Evolutionary conservation across 768 basidiomycete species (phyloP).

Genomic region (Suillus cothurnatus): DNA sequence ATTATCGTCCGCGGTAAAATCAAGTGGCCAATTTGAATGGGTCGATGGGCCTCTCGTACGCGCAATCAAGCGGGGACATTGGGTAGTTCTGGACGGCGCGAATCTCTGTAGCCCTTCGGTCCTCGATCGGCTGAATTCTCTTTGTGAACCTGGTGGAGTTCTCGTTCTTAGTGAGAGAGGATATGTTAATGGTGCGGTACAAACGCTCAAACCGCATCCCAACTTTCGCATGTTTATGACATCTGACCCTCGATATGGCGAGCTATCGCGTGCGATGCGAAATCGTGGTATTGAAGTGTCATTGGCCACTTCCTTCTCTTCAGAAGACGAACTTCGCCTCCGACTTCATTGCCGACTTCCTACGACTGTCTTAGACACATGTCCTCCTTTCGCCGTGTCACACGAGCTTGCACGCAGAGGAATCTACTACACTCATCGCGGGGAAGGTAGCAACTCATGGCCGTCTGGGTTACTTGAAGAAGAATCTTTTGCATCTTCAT

Average conservation of each 20-base stretch:
- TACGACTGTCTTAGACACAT: conserved; percentile 9
- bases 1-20: conserved; percentile 26
- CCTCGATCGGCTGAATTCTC: conserved; percentile 92
- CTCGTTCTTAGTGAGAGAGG: conserved; percentile 92
- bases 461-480: conserved; percentile 50
- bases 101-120: conserved; percentile 96
- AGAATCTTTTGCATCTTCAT: conserved; percentile 45
- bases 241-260: conserved; percentile 88
- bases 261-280: conserved; percentile 96
- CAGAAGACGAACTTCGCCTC: conserved; percentile 51
- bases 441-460: conserved; percentile 8
- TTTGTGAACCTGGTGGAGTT: conserved; percentile 85
- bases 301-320: conserved; percentile 38
- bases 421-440: conserved; percentile 10
- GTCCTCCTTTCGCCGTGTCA: conserved; percentile 12
- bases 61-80: conserved; percentile 85
- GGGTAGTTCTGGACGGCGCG: conserved; percentile 90
- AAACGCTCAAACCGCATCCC: conserved; percentile 79
- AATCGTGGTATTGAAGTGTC: conserved; percentile 92
- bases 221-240: conserved; percentile 94
- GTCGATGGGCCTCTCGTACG: conserved; percentile 88
- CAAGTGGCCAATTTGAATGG: conserved; percentile 80
- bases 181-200: conserved; percentile 72
- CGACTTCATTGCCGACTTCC: conserved; percentile 55
- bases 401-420: conserved; percentile 31